phyloP scores from a whole-genome alignment of 148 eudicot genomes.

The Rhododendron henanense region DNA sequence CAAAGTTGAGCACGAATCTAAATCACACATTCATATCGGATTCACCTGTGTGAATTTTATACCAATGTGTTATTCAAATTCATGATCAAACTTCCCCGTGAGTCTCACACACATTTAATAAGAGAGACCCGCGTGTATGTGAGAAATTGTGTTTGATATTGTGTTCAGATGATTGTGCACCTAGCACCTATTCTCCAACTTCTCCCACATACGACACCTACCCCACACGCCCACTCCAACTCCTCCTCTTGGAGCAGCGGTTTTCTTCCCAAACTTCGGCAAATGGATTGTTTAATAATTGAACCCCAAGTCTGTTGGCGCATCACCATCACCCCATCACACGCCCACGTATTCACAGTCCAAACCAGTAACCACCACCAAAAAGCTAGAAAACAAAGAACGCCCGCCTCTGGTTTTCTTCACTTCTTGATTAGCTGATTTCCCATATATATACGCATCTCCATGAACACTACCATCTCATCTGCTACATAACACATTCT shows the following conservation, averaged over 20 bases:
- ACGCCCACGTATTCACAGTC: background rate
- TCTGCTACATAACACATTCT: too few relatives aligned
- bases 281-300: background rate
- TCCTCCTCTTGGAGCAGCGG: background rate
- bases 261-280: background rate
- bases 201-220: background rate
- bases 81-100: too few relatives aligned
- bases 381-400: background rate
- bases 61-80: too few relatives aligned
- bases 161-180: too few relatives aligned
- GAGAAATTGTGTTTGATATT: too few relatives aligned
- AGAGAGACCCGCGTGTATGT: rapidly evolving
- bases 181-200: too few relatives aligned
- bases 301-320: background rate
- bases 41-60: too few relatives aligned
- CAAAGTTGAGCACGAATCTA: too few relatives aligned
- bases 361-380: background rate
- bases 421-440: background rate
- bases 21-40: too few relatives aligned
- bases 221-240: background rate
- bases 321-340: background rate
- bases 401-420: background rate
- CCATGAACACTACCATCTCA: too few relatives aligned
- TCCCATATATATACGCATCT: background rate
- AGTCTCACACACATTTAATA: too few relatives aligned